Evolutionary conservation across 1,284 basidiomycete genomes (phyloP).

Genomic region (Porogramme epimiltina): DNA sequence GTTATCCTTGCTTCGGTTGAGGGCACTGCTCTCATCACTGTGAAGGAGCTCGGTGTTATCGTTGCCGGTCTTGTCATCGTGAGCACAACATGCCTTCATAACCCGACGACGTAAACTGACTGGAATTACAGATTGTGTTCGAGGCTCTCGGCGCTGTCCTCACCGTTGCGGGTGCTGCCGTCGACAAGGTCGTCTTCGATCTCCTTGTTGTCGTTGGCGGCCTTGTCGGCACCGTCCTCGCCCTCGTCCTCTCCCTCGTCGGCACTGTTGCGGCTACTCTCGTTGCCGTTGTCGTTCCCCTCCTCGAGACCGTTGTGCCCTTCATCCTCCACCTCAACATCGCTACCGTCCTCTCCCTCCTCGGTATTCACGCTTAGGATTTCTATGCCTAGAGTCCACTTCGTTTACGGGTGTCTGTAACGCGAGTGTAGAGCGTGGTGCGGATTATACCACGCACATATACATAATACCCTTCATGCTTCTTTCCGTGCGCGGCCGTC

Average conservation of each 20-base stretch:
- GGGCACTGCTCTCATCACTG: slow-evolving; percentile 30
- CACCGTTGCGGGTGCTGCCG: slow-evolving; percentile 30
- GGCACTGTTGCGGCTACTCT: slow-evolving; percentile 33
- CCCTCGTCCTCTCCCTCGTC: slow-evolving; percentile 33
- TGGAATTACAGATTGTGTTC: slow-evolving; percentile 32
- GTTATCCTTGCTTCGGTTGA: slow-evolving; percentile 36
- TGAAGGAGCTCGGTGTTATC: slow-evolving; percentile 32
- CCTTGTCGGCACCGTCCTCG: slow-evolving; percentile 31
- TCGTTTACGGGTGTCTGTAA: too few relatives aligned
- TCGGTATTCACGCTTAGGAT: slow-evolving; percentile 7
- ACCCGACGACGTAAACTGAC: too few relatives aligned
- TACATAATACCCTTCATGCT: too few relatives aligned
- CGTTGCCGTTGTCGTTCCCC: slow-evolving; percentile 21
- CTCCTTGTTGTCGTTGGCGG: slow-evolving; percentile 33
- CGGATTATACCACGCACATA: slow-evolving; percentile 2
- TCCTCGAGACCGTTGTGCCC: slow-evolving; percentile 18
- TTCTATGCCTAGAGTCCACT: not conserved
- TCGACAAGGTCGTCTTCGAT: slow-evolving; percentile 26
- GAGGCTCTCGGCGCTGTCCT: slow-evolving; percentile 39
- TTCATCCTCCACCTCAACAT: slow-evolving; percentile 28
- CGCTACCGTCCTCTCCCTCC: slow-evolving; percentile 22
- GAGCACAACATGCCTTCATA: slow-evolving; percentile 3
- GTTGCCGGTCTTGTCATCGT: slow-evolving; percentile 32
- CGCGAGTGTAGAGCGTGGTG: not conserved
- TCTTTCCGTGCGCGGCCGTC: too few relatives aligned